phyloP scores from a whole-genome alignment of 805 yeast species.

The Blastobotrys americana region DNA sequence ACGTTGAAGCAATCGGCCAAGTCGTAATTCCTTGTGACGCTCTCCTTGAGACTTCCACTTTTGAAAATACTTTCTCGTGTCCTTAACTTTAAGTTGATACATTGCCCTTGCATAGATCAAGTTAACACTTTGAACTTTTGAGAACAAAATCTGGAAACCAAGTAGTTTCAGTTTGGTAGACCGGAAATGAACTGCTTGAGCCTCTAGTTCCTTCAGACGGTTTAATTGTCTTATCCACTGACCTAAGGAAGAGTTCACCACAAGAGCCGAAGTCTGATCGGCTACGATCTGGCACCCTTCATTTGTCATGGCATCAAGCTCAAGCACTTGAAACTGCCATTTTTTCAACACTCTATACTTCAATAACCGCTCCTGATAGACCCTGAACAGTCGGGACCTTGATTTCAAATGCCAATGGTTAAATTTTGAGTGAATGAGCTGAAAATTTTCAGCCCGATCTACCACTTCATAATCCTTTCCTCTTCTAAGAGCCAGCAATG shows the following conservation, averaged over 20 bases:
- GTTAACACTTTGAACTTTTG: background rate
- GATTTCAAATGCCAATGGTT: background rate
- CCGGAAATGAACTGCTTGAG: background rate
- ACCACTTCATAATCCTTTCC: background rate
- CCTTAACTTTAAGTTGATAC: background rate
- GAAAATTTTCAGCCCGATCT: background rate
- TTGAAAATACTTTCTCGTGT: background rate
- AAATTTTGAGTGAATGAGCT: background rate
- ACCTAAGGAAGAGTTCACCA: background rate
- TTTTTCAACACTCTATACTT: constrained; percentile 5
- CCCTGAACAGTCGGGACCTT: background rate
- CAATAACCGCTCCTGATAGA: background rate
- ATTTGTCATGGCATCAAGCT: constrained; percentile 1
- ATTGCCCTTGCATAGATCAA: background rate
- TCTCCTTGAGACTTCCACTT: background rate
- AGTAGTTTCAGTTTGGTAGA: background rate
- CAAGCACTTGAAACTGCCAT: constrained; percentile 7
- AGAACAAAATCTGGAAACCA: constrained; percentile 2
- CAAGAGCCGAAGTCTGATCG: constrained; percentile 4
- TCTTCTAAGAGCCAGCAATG: background rate
- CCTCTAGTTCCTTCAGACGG: background rate
- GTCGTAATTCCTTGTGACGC: background rate
- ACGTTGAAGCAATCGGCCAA: background rate
- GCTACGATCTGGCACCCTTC: constrained; percentile 10
- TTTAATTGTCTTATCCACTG: constrained; percentile 5